These are phyloP conservation scores for Medicago ruthenica DNA, from an alignment of 306 rosid species.

Conservation along the genomic window DNA sequence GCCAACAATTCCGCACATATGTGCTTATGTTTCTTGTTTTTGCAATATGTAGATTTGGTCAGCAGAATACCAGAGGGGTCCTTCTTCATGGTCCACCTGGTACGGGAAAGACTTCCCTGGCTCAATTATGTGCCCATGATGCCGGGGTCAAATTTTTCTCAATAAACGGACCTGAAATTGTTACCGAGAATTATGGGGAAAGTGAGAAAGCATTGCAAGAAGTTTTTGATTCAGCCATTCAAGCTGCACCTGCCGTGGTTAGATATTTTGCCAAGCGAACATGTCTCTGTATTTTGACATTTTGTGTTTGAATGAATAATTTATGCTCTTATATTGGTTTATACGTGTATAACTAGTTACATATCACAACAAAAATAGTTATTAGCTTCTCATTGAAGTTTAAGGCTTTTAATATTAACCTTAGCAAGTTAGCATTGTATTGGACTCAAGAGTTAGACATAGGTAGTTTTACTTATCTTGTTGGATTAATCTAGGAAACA, in stretches of 20 bases:
- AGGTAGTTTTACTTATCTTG: not conserved
- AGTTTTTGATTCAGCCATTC: conserved; percentile 73
- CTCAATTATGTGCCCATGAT: conserved; percentile 71
- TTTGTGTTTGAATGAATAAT: conserved; percentile 36
- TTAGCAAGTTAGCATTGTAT: not conserved
- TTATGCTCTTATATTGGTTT: conserved; percentile 13
- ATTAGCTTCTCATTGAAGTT: conserved; percentile 17
- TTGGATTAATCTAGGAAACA: not conserved
- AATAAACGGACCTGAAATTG: conserved; percentile 85
- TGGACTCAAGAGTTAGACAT: not conserved
- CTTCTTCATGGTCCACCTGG: conserved; percentile 98
- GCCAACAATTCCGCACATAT: conserved; percentile 29
- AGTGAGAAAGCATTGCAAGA: conserved; percentile 76
- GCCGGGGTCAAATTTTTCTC: conserved; percentile 74
- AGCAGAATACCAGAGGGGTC: conserved; percentile 81
- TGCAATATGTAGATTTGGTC: conserved; percentile 67
- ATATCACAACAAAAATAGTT: conserved; percentile 16
- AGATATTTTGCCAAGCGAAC: conserved; percentile 47
- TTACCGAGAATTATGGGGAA: conserved; percentile 80
- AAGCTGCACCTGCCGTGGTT: conserved; percentile 92
- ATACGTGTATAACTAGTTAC: conserved; percentile 2
- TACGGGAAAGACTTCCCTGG: conserved; percentile 93
- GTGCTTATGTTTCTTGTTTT: conserved; percentile 41
- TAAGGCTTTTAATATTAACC: conserved; percentile 13
- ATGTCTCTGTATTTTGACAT: conserved; percentile 33